Base-by-base conservation (phyloP, 129 eudicot species). In the Dittrichia graveolens region DNA sequence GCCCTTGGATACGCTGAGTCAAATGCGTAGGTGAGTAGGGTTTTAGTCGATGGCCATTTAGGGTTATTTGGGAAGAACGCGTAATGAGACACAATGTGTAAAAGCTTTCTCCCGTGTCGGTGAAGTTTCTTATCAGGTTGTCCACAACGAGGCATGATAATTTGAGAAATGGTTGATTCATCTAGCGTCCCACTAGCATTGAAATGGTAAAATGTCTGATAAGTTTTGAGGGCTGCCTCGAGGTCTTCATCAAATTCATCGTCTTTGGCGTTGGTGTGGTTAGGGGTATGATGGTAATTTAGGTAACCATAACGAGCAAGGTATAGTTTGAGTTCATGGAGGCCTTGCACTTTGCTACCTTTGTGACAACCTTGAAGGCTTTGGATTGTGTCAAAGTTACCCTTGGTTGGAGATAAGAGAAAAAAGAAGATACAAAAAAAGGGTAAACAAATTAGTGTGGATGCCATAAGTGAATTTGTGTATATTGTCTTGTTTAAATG, bases 281-380 rank as follows among this genome's bases (percentile, higher is more conserved):
- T 8, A 40, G 43, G 41, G 45, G 34, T 18, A 41, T 6, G 57
- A 50, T 63, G 46, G 55, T 74, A 40, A 41, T 63, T 42, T 19
- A 74, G 45, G 72, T 74, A 74, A 43, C 79, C 79, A 4, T 12
- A 75, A 53, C 31, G 73, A 14, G 79, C 47, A 43, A 75, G 79
- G 41, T 75, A 75, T 50, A 41, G 56, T 63, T 75, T 75, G 18
- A 75, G 79, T 53, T 31, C 44, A 64, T 75, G 45, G 14, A 75
- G 56, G 19, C 64, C 79, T 64, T 52, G 65, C 56, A 11, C 67
- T 24, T 57, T 43, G 58, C 47, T 61, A 5, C 77, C 77, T 1
- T 73, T 73, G 0, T 15, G 31, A 56, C 56, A 43, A 72, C 57
- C 67, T 72, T 72, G 14, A 58, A 72, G 76, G 13, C 44, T 14